Percentiles rank a stretch among this genome's conserved stretches.
Conservation (phyloP, 805 yeast species). For the Candida manassasensis region DNA sequence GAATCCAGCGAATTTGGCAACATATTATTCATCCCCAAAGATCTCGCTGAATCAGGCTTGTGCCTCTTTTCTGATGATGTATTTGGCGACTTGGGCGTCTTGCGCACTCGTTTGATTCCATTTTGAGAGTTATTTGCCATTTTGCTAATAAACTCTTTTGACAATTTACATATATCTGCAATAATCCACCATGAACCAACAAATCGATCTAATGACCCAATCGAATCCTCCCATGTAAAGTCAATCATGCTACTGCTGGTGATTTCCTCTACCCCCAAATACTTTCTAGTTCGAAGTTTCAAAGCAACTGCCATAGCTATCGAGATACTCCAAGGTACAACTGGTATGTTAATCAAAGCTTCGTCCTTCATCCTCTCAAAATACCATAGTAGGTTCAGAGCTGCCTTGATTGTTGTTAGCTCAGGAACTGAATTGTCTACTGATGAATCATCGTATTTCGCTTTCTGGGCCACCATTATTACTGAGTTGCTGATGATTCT, state of each 20-base stretch:
- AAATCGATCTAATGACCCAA: constrained; percentile 18
- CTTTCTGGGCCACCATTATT: constrained; percentile 23
- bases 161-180: constrained; percentile 21
- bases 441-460: constrained; percentile 19
- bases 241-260: not conserved
- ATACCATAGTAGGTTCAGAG: constrained; percentile 25
- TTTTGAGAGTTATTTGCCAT: constrained; percentile 7
- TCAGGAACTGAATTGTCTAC: constrained; percentile 21
- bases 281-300: constrained; percentile 14
- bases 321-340: constrained; percentile 22
- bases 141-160: constrained; percentile 18
- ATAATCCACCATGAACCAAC: constrained; percentile 23
- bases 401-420: constrained; percentile 17
- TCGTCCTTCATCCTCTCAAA: constrained; percentile 15
- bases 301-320: constrained; percentile 23
- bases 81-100: not conserved
- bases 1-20: not conserved
- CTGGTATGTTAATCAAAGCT: constrained; percentile 19
- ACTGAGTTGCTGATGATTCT: constrained; percentile 25
- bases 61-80: not conserved
- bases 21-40: not conserved
- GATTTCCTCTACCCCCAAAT: constrained; percentile 1
- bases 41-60: not conserved
- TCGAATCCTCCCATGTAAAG: constrained; percentile 16
- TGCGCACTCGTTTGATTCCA: constrained; percentile 1